Evolutionary conservation across 2,329 filamentous ascomycete genomes (phyloP).

Genomic region (Pyrenochaeta sp.): DNA sequence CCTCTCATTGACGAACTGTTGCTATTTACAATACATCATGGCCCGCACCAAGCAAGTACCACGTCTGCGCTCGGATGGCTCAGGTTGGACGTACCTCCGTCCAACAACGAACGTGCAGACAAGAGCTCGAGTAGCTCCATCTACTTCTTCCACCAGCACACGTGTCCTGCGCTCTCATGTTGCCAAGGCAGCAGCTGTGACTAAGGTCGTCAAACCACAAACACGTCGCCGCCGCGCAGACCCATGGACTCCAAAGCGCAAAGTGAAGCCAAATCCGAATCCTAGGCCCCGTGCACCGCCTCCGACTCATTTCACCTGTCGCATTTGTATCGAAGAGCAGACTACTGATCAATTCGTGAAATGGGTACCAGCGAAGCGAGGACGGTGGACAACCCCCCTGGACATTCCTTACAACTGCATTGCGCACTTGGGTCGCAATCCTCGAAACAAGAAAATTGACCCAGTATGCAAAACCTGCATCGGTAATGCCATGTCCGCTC

Average conservation of each 20-base stretch:
- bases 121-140: background rate
- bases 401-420: slow-evolving; percentile 33
- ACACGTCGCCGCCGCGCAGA: slow-evolving; percentile 22
- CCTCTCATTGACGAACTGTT: background rate
- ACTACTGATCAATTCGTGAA: slow-evolving; percentile 23
- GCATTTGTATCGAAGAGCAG: slow-evolving; percentile 31
- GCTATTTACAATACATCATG: background rate
- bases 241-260: slow-evolving; percentile 33
- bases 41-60: background rate
- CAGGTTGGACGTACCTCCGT: background rate
- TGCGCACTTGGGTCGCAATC: slow-evolving; percentile 29
- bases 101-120: too few relatives aligned
- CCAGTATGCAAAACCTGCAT: slow-evolving; percentile 42
- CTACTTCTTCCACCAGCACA: background rate
- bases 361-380: slow-evolving; percentile 20
- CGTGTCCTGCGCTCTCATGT: slow-evolving; percentile 26
- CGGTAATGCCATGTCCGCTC: slow-evolving; percentile 27
- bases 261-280: slow-evolving; percentile 16
- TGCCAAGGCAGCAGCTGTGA: background rate
- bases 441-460: slow-evolving; percentile 25
- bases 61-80: background rate
- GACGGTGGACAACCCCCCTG: background rate
- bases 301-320: slow-evolving; percentile 32
- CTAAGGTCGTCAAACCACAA: slow-evolving; percentile 5
- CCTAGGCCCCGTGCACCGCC: slow-evolving; percentile 14